A percentile compares a stretch with the other conserved stretches of the same genome.
Evolutionary conservation across 208 protist genomes (phyloP).

Genomic region (Leishmania gerbilli): DNA sequence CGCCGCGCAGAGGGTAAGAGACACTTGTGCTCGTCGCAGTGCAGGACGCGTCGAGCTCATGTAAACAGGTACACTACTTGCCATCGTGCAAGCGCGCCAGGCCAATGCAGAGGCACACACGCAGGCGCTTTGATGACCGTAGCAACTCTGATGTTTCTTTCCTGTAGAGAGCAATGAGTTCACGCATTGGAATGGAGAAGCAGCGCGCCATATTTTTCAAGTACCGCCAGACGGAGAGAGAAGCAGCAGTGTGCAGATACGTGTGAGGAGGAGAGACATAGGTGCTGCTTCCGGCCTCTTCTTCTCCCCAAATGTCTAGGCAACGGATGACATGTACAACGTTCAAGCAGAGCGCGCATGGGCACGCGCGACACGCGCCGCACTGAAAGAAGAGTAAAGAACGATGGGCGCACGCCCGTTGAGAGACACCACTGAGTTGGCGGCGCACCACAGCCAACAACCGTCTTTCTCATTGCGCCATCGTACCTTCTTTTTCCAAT

Average conservation of each 20-base stretch:
- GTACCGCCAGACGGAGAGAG: neutral
- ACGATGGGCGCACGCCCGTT: neutral
- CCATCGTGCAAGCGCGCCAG: neutral
- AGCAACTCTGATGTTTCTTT: neutral
- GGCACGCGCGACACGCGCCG: neutral
- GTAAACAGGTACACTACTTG: neutral
- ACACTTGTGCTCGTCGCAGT: neutral
- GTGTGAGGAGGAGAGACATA: neutral
- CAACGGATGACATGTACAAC: neutral
- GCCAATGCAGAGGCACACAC: neutral
- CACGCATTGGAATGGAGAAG: neutral
- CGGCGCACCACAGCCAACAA: neutral
- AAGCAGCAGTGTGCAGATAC: neutral
- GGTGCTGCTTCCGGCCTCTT: neutral
- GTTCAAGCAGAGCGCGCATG: neutral
- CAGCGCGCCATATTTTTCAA: neutral
- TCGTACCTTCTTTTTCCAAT: neutral
- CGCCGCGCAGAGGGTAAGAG: neutral
- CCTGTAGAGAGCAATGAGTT: neutral
- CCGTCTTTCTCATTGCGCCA: neutral
- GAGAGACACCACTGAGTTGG: neutral
- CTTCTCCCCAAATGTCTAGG: neutral
- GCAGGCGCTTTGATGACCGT: neutral
- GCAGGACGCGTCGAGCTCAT: neutral
- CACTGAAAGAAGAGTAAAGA: neutral